A percentile compares a stretch with the other conserved stretches of the same genome.
Evolutionary conservation across 2,329 filamentous ascomycete genomes (phyloP).

Genomic region (Cladophialophora yegresii): DNA sequence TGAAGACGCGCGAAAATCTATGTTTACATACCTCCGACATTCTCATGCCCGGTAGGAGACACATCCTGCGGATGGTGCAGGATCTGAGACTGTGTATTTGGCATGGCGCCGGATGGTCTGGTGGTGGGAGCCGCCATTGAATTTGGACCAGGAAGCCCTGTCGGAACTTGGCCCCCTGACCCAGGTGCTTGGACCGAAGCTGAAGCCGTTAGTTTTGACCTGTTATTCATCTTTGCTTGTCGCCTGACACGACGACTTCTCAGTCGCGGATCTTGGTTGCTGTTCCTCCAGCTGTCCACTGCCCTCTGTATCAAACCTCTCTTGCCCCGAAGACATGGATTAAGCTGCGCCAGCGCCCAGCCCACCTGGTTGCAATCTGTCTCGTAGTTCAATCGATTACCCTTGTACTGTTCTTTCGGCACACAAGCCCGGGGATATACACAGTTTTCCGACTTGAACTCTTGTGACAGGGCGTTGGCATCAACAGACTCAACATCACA

Average conservation of each 20-base stretch:
- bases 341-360: constrained; percentile 95
- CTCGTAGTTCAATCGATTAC: constrained; percentile 93
- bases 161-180: constrained; percentile 60
- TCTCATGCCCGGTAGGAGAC: constrained; percentile 60
- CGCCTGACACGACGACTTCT: constrained; percentile 88
- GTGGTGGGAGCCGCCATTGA: constrained; percentile 56
- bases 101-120: constrained; percentile 58
- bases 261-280: constrained; percentile 91
- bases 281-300: constrained; percentile 98
- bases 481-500: constrained; percentile 97
- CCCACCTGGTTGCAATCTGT: constrained; percentile 99
- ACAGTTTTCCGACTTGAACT: constrained; percentile 98
- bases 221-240: constrained; percentile 92
- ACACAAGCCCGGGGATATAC: constrained; percentile 96
- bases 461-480: constrained; percentile 76
- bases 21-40: constrained; percentile 96
- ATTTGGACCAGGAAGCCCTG: constrained; percentile 64
- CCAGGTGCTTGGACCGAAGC: constrained; percentile 67
- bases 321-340: constrained; percentile 87
- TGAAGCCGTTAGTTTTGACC: constrained; percentile 68
- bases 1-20: neutral
- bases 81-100: constrained; percentile 66
- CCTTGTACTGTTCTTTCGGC: constrained; percentile 91
- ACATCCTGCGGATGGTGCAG: constrained; percentile 77
- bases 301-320: constrained; percentile 93